A percentile compares a stretch with the other conserved stretches of the same genome.
phyloP scores from a whole-genome alignment of 345 rosid genomes.

The Camelina neglecta region DNA sequence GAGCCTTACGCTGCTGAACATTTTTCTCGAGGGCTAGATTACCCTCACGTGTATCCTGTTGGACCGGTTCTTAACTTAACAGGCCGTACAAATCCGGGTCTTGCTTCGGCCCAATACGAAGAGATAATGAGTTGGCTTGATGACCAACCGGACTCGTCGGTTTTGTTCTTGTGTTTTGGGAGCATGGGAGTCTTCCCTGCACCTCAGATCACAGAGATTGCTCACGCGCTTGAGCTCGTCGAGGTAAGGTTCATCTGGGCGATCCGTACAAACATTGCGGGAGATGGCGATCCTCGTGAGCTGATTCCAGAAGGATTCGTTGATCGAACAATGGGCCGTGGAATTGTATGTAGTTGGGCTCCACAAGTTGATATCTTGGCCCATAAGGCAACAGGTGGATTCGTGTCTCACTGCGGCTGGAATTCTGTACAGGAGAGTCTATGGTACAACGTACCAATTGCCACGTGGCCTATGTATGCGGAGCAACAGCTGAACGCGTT shows the following conservation, averaged over 20 bases:
- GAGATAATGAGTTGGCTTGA: conserved; percentile 57
- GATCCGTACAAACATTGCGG: conserved; percentile 36
- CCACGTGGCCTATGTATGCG: conserved; percentile 59
- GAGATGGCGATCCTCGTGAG: conserved; percentile 42
- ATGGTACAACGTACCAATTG: conserved; percentile 57
- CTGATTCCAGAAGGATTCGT: conserved; percentile 57
- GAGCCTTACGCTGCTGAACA: conserved; percentile 42
- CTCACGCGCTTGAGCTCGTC: conserved; percentile 51
- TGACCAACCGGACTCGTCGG: conserved; percentile 53
- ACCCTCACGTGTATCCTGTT: conserved; percentile 47
- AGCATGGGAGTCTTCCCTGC: conserved; percentile 60
- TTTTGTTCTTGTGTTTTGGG: conserved; percentile 71
- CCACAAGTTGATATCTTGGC: conserved; percentile 55
- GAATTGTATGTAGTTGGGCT: conserved; percentile 64
- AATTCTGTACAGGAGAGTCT: conserved; percentile 57
- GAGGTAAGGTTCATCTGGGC: conserved; percentile 59
- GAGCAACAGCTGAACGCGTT: conserved; percentile 65
- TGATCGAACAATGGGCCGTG: conserved; percentile 49
- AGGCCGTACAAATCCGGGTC: conserved; percentile 21
- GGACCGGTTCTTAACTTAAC: conserved; percentile 57
- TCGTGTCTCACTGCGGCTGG: conserved; percentile 79
- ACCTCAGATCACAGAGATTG: conserved; percentile 57
- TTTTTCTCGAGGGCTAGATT: conserved; percentile 16
- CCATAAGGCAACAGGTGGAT: conserved; percentile 59
- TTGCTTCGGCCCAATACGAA: not conserved